Evolutionary conservation across 805 yeast genomes (phyloP).

Genomic region (Kuraishia molischiana): DNA sequence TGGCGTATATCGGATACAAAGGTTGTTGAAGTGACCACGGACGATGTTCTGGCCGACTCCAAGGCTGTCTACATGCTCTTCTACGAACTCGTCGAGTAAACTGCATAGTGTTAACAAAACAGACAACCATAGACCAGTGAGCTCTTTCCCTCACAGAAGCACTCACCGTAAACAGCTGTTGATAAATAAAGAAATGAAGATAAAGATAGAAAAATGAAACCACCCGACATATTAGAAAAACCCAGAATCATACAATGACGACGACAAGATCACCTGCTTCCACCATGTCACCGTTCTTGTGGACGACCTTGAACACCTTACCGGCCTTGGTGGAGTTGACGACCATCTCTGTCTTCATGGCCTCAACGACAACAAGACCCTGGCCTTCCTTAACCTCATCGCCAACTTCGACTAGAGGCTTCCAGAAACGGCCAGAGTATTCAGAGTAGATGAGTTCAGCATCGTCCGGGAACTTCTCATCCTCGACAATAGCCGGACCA

Average conservation of each 20-base stretch:
- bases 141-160: background rate
- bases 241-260: constrained; percentile 53
- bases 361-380: constrained; percentile 84
- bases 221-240: no score
- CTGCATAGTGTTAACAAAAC: background rate
- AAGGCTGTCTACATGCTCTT: constrained; percentile 80
- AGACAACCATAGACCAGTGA: background rate
- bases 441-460: constrained; percentile 88
- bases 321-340: constrained; percentile 67
- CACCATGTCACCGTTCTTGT: constrained; percentile 89
- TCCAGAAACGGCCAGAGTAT: constrained; percentile 97
- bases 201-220: no score
- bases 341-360: constrained; percentile 97
- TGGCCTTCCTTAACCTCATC: constrained; percentile 66
- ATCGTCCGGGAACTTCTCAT: constrained; percentile 58
- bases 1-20: constrained; percentile 83
- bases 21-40: constrained; percentile 48
- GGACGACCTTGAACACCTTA: constrained; percentile 62
- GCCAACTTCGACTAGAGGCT: constrained; percentile 73
- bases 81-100: constrained; percentile 43
- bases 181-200: background rate
- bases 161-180: background rate
- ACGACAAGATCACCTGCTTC: constrained; percentile 95
- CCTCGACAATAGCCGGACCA: constrained; percentile 32
- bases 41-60: constrained; percentile 56